Percentiles rank a stretch among this genome's conserved stretches.
Conservation (phyloP, 768 basidiomycete genomes). For the Kwoniella botswanensis region DNA sequence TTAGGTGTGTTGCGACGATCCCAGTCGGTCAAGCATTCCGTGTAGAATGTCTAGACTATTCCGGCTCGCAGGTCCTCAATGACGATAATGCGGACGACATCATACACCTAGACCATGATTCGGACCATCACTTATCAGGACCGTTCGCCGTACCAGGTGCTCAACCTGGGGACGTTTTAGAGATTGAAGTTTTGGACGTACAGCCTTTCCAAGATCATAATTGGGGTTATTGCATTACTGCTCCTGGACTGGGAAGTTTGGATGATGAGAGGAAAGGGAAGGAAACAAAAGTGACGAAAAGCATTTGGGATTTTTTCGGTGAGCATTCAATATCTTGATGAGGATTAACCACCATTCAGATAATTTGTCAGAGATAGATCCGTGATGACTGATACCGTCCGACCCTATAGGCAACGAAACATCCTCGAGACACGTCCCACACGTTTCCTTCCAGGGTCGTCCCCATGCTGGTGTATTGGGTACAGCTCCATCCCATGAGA, state of each 20-base stretch:
- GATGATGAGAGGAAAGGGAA: constrained; percentile 56
- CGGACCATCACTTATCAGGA: constrained; percentile 76
- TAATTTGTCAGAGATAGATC: not conserved
- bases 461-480: constrained; percentile 75
- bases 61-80: constrained; percentile 36
- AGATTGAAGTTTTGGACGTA: constrained; percentile 75
- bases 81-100: constrained; percentile 38
- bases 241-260: constrained; percentile 63
- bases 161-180: constrained; percentile 77
- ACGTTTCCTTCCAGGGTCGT: constrained; percentile 77
- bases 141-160: constrained; percentile 76
- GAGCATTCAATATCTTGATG: not conserved
- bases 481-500: constrained; percentile 74
- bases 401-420: constrained; percentile 66
- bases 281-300: constrained; percentile 72
- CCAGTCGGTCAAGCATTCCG: constrained; percentile 28
- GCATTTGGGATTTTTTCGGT: constrained; percentile 76
- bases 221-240: constrained; percentile 75
- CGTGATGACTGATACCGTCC: not conserved
- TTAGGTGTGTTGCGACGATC: constrained; percentile 33
- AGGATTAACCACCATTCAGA: too few relatives aligned
- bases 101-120: constrained; percentile 33
- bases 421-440: constrained; percentile 75
- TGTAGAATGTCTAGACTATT: constrained; percentile 40
- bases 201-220: constrained; percentile 15